These are phyloP conservation scores for Thraustochytrium sp. DNA, from an alignment of 352 stramenopile species.

Conservation along the genomic window DNA sequence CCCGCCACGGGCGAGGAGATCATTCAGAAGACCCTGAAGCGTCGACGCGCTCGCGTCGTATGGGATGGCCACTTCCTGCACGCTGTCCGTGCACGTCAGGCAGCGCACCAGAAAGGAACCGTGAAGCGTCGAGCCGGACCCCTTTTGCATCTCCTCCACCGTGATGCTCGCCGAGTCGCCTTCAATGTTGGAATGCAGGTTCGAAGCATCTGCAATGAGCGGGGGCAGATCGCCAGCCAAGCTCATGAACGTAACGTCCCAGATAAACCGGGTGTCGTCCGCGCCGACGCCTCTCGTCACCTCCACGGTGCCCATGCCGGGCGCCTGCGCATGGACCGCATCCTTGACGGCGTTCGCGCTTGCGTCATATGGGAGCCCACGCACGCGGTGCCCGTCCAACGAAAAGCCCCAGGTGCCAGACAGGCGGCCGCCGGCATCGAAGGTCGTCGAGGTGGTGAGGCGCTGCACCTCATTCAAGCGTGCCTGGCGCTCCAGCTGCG, in stretches of 20 bases:
- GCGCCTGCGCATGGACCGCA: too few relatives aligned
- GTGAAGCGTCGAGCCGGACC: neutral
- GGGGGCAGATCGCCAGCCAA: neutral
- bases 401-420: too few relatives aligned
- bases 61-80: neutral
- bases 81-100: neutral
- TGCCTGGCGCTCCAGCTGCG: too few relatives aligned
- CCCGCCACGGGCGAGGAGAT: neutral
- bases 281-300: too few relatives aligned
- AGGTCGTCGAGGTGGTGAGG: too few relatives aligned
- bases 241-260: neutral
- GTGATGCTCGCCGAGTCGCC: neutral
- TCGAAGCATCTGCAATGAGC: neutral
- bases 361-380: too few relatives aligned
- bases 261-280: neutral
- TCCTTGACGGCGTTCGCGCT: too few relatives aligned
- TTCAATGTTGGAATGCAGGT: neutral
- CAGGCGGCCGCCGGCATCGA: too few relatives aligned
- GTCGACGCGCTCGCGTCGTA: neutral
- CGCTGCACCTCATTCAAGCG: too few relatives aligned
- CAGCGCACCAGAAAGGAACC: neutral
- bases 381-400: too few relatives aligned
- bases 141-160: neutral
- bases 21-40: neutral
- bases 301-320: too few relatives aligned